Percentiles rank a stretch among this genome's conserved stretches.
Evolutionary conservation across 169 alveolate genomes (phyloP).

Genomic region (Theileria annulata): DNA sequence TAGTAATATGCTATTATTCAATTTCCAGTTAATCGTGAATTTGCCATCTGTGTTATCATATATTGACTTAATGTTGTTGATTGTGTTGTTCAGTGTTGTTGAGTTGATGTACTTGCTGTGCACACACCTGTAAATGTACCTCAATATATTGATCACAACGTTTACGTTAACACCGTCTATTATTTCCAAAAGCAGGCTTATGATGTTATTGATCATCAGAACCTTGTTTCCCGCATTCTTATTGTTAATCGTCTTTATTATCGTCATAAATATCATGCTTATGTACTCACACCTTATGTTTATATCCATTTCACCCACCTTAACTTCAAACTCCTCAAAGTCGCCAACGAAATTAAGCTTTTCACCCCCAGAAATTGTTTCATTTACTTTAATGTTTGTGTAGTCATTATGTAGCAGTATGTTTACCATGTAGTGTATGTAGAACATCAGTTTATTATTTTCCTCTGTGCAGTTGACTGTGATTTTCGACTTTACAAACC

Average conservation of each 20-base stretch:
- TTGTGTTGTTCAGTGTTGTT: neutral
- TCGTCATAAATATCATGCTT: neutral
- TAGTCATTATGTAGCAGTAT: neutral
- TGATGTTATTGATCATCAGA: neutral
- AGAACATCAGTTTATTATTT: neutral
- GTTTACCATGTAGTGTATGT: neutral
- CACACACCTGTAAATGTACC: constrained; percentile 51
- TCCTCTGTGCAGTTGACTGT: neutral
- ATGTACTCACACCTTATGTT: constrained; percentile 1
- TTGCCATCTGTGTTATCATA: neutral
- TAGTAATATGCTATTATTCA: neutral
- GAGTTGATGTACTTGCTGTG: constrained; percentile 44
- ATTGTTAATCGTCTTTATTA: neutral
- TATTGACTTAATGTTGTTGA: neutral
- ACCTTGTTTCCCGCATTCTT: neutral
- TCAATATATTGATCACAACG: constrained; percentile 45
- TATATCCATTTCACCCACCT: neutral
- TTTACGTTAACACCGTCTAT: neutral
- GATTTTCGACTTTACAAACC: neutral
- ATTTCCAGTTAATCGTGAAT: neutral
- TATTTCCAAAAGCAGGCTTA: neutral
- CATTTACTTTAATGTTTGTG: neutral
- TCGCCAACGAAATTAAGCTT: neutral
- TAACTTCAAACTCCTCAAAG: neutral
- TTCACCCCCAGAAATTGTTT: neutral